Conservation (phyloP, 345 rosid genomes). For the Brassica nigra region DNA sequence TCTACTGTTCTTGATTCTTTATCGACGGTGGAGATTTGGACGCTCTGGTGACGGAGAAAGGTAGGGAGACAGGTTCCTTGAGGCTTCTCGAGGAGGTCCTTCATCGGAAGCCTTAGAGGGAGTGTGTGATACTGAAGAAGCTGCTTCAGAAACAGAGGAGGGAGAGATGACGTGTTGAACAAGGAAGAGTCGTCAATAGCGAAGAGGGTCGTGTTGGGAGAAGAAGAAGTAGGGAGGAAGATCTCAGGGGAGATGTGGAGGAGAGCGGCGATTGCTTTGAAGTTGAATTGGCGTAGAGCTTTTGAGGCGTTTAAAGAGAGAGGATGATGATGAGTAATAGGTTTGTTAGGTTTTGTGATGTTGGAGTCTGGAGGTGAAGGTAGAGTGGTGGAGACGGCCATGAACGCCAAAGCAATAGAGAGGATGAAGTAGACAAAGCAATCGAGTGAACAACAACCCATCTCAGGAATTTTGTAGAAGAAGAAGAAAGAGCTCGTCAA, state of each 20-base stretch:
- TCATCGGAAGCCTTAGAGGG: conserved; percentile 55
- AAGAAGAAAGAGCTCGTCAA: neutral
- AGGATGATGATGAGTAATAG: conserved; percentile 28
- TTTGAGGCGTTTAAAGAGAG: conserved; percentile 57
- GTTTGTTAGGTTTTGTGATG: conserved; percentile 3
- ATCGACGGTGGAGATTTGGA: conserved; percentile 50
- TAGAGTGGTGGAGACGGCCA: conserved; percentile 63
- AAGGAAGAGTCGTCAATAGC: conserved; percentile 69
- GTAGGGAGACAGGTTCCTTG: conserved; percentile 64
- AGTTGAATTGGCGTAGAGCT: conserved; percentile 60
- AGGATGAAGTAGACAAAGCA: conserved; percentile 58
- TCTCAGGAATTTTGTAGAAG: conserved; percentile 10
- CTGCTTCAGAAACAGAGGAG: conserved; percentile 58
- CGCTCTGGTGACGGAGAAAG: conserved; percentile 49
- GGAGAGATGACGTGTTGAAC: conserved; percentile 46
- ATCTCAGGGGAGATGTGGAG: conserved; percentile 62
- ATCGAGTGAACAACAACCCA: conserved; percentile 40
- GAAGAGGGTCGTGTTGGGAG: conserved; percentile 67
- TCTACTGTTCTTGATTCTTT: conserved; percentile 43
- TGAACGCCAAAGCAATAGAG: conserved; percentile 64
- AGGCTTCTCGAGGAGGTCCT: conserved; percentile 50
- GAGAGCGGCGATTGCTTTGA: conserved; percentile 60
- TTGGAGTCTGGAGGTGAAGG: conserved; percentile 39
- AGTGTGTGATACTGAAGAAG: conserved; percentile 72
- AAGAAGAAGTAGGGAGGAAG: conserved; percentile 54